A percentile compares a stretch with the other conserved stretches of the same genome.
Conservation (phyloP, 768 basidiomycete genomes). For the Tephrocybe sp. region DNA sequence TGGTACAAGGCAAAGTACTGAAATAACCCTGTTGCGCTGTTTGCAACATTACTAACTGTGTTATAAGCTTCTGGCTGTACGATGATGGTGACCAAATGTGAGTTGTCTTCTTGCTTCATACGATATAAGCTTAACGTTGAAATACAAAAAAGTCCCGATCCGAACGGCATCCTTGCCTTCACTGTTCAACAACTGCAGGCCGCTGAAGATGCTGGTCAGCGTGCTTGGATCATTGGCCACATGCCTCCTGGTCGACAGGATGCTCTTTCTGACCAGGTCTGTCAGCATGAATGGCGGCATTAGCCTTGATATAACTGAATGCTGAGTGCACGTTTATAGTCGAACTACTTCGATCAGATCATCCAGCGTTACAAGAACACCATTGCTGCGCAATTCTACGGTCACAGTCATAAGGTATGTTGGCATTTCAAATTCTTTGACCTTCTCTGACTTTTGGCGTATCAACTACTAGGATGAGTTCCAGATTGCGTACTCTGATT, state of each 20-base stretch:
- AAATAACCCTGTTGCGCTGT: too few relatives aligned
- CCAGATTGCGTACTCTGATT: conserved; percentile 45
- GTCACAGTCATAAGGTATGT: conserved; percentile 50
- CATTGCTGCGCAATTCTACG: conserved; percentile 61
- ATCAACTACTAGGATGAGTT: background rate
- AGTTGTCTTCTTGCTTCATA: conserved; percentile 12
- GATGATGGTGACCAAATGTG: conserved; percentile 48
- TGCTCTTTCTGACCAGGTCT: conserved; percentile 49
- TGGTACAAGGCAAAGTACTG: conserved; percentile 60
- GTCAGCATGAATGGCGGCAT: too few relatives aligned
- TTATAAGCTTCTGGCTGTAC: conserved; percentile 55
- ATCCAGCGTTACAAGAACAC: conserved; percentile 57
- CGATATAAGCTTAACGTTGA: conserved; percentile 1
- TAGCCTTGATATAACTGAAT: background rate
- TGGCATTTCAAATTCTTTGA: background rate
- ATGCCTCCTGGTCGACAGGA: conserved; percentile 53
- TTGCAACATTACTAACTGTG: background rate
- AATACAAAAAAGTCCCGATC: conserved; percentile 40
- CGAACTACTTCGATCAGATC: conserved; percentile 62
- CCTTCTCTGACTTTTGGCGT: background rate
- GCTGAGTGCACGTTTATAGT: conserved; percentile 47
- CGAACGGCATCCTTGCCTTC: conserved; percentile 59
- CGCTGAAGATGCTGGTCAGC: conserved; percentile 57
- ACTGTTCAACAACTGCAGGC: conserved; percentile 50
- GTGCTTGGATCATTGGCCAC: conserved; percentile 62